Evolutionary conservation across 768 basidiomycete genomes (phyloP), one percentile per base, ranked within the genome.

Genomic region (Lactarius tabidus): DNA sequence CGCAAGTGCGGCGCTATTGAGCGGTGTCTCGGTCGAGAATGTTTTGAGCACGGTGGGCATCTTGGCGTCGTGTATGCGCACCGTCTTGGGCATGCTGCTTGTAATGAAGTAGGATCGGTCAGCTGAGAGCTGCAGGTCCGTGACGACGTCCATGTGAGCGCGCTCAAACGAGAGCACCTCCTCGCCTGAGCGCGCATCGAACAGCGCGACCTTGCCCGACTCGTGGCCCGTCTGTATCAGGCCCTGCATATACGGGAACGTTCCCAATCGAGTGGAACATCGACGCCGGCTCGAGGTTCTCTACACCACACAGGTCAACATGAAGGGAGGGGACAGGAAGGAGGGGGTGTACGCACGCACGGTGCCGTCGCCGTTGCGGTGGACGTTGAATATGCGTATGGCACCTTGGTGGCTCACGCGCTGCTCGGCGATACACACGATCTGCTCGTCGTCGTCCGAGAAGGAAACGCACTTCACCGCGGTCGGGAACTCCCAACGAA

Each of bases 401-500:
- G 94, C 89, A 69, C 93, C 91, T 72, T 92, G 90, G 76, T 85
- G 77, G 1, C 96, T 96, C 91, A 95, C 94, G 62, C 97, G 89
- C 78, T 97, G 95, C 77, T 98, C 97, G 2, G 97, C 98, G 71
- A 98, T 92, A n/a, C n/a, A n/a, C n/a, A n/a, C n/a, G n/a, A n/a
- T n/a, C n/a, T n/a, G n/a, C n/a, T n/a, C n/a, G n/a, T 90, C 92
- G 71, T 91, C 88, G 63, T 91, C 90, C 75, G 85, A 93, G 81
- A 96, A 98, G 8, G 87, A 85, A 26, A 98, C 96, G 53, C 96
- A 82, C 82, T 98, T 98, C 70, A 99, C 92, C 6, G 97, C 97
- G 0, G 96, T 98, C 39, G 92, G 91, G 82, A 97, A 98, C 76
- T 98, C 96, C 97, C 97, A 99, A 85, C 89, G 75, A 88, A 92